Conservation (phyloP, 1,284 basidiomycete genomes). For the Fomitopsis schrenkii region DNA sequence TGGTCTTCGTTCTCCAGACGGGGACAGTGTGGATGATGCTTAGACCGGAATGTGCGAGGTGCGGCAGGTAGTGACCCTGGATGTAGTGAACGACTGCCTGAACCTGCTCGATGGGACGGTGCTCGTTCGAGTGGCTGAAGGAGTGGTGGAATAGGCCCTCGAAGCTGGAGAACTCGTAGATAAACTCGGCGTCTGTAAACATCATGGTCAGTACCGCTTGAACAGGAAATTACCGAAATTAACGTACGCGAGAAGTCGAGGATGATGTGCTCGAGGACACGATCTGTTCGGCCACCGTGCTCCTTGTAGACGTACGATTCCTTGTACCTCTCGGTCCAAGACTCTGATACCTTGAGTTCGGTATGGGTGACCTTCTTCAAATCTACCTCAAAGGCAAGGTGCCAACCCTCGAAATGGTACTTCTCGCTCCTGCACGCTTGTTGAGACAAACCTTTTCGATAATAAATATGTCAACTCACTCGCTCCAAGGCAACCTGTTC, state of each 20-base stretch:
- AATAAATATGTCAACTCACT: conserved; percentile 10
- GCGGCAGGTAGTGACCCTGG: conserved; percentile 26
- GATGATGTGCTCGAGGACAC: conserved; percentile 25
- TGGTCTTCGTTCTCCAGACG: conserved; percentile 18
- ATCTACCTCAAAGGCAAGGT: conserved; percentile 31
- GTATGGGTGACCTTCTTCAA: conserved; percentile 22
- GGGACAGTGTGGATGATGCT: conserved; percentile 30
- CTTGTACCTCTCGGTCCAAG: conserved; percentile 14
- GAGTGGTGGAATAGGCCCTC: conserved; percentile 17
- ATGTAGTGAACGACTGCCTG: conserved; percentile 28
- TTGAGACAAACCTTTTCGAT: not conserved
- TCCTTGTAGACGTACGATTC: conserved; percentile 17
- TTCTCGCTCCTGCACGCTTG: conserved; percentile 8
- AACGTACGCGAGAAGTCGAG: conserved; percentile 27
- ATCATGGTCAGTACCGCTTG: not conserved
- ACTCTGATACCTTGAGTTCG: conserved; percentile 10
- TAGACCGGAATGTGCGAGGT: conserved; percentile 20
- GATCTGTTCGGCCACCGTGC: conserved; percentile 15
- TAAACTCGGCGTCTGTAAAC: conserved; percentile 21
- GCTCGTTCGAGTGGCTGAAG: conserved; percentile 11
- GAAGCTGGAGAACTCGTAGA: conserved; percentile 28
- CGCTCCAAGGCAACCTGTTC: conserved; percentile 17
- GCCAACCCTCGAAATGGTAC: conserved; percentile 24
- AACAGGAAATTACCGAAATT: not conserved
- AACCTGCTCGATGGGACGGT: conserved; percentile 23